Evolutionary conservation across 495 filamentous ascomycete species (phyloP).

Genomic region (Talaromyces trachyspermus): DNA sequence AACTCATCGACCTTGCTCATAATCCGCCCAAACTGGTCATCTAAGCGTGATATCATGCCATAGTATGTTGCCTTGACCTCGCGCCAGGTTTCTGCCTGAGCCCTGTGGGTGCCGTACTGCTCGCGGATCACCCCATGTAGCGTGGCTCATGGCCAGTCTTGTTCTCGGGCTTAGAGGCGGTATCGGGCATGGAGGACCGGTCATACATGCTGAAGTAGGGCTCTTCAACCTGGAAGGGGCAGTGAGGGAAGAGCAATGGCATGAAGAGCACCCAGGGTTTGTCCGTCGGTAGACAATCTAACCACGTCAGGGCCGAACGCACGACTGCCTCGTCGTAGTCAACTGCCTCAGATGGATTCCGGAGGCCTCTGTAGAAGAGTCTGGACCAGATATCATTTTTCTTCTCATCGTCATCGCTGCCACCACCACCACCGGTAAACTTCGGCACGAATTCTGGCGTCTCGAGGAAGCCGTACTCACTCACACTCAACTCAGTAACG

Average conservation of each 20-base stretch:
- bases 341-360: constrained; percentile 14
- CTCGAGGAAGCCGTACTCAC: constrained; percentile 21
- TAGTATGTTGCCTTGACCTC: constrained; percentile 22
- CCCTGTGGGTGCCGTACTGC: constrained; percentile 15
- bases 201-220: constrained; percentile 22
- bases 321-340: constrained; percentile 21
- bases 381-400: constrained; percentile 15
- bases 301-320: constrained; percentile 16
- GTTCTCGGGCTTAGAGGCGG: constrained; percentile 7
- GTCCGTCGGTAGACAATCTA: constrained; percentile 17
- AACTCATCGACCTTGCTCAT: constrained; percentile 10
- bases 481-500: constrained; percentile 19
- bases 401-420: constrained; percentile 7
- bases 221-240: constrained; percentile 23
- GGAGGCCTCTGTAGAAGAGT: constrained; percentile 17
- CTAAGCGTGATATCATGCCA: constrained; percentile 21
- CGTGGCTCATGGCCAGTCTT: constrained; percentile 19
- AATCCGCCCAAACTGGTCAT: constrained; percentile 19
- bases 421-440: constrained; percentile 9
- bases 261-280: constrained; percentile 22
- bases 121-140: constrained; percentile 19
- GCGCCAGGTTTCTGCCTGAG: constrained; percentile 16
- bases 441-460: constrained; percentile 18
- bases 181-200: constrained; percentile 10
- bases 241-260: constrained; percentile 22